Conservation (phyloP, 768 basidiomycete species). For the Coprinopsis marcescibilis region DNA sequence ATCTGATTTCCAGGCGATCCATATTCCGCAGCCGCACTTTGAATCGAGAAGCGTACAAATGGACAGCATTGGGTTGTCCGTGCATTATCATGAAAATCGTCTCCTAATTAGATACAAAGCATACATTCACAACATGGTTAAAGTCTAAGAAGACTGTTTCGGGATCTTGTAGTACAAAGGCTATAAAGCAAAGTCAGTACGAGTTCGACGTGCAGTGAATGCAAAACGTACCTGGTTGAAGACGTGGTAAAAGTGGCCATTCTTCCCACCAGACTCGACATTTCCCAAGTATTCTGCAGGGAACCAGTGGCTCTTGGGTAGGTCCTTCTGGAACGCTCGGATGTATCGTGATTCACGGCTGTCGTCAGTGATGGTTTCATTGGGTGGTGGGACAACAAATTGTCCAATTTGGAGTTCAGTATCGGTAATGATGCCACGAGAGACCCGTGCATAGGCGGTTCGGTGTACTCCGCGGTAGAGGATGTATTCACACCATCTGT, state of each 20-base stretch:
- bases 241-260: slow-evolving; percentile 75
- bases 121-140: slow-evolving; percentile 2
- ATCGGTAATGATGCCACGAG: slow-evolving; percentile 80
- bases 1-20: too few relatives aligned
- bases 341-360: slow-evolving; percentile 59
- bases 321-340: slow-evolving; percentile 58
- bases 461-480: slow-evolving; percentile 76
- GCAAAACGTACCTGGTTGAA: slow-evolving; percentile 53
- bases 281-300: slow-evolving; percentile 64
- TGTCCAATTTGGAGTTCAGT: slow-evolving; percentile 88
- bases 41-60: too few relatives aligned
- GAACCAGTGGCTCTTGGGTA: slow-evolving; percentile 72
- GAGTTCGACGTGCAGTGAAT: not conserved
- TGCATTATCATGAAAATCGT: not conserved
- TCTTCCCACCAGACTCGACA: slow-evolving; percentile 47
- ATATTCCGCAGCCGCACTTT: too few relatives aligned
- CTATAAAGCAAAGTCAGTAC: slow-evolving; percentile 14
- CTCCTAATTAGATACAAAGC: not conserved
- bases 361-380: slow-evolving; percentile 48
- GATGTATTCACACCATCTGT: slow-evolving; percentile 90
- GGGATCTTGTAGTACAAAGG: slow-evolving; percentile 39
- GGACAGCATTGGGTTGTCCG: too few relatives aligned
- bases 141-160: slow-evolving; percentile 27
- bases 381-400: slow-evolving; percentile 68
- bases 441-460: slow-evolving; percentile 77